A percentile compares a stretch with the other conserved stretches of the same genome.
phyloP scores from a whole-genome alignment of 257 asterid genomes.

The Plantago ovata region DNA sequence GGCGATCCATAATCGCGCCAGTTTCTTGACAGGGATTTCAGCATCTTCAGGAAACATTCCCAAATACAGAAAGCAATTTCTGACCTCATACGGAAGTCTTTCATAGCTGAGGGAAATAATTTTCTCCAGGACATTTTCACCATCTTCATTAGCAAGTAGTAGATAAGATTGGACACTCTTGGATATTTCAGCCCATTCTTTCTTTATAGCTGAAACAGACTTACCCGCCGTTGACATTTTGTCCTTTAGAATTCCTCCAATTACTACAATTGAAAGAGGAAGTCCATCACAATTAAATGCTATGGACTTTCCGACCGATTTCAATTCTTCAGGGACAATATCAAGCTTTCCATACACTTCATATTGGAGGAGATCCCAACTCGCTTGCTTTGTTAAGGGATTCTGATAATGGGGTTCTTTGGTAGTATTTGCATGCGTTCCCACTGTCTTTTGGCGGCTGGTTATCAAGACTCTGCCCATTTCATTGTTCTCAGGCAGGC shows the following conservation, averaged over 20 bases:
- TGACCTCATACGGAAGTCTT: conserved; percentile 23
- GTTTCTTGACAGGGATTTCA: conserved; percentile 22
- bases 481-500: conserved; percentile 22
- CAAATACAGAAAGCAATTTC: conserved; percentile 28
- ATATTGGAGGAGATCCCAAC: conserved; percentile 25
- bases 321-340: conserved; percentile 15
- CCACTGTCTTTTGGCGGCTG: conserved; percentile 29
- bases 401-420: conserved; percentile 17
- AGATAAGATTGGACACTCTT: conserved; percentile 5
- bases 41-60: conserved; percentile 26
- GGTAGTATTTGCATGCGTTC: conserved; percentile 4
- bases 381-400: conserved; percentile 5
- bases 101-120: conserved; percentile 27
- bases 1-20: conserved; percentile 27
- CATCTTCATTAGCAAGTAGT: neutral
- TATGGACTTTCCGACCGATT: conserved; percentile 17
- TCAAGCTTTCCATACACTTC: conserved; percentile 21
- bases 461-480: conserved; percentile 33
- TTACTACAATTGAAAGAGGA: conserved; percentile 29
- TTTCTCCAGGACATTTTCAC: neutral
- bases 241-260: neutral
- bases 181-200: conserved; percentile 1
- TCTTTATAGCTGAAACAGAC: neutral
- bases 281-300: conserved; percentile 24
- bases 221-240: neutral